Conservation (phyloP, 305 asterid species). For the Fraxinus sp. region DNA sequence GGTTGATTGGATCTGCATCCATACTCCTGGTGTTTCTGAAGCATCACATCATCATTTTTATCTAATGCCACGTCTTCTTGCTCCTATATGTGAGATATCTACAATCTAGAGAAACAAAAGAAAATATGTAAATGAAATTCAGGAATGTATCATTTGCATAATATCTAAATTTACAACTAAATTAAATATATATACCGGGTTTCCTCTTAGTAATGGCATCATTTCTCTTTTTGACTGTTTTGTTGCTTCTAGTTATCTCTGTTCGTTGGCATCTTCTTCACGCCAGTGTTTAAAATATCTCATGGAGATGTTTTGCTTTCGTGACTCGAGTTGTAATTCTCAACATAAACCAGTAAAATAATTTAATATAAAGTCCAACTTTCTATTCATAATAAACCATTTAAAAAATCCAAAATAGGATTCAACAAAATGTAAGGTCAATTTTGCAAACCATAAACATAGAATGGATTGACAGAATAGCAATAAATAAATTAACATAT, state of each 20-base stretch:
- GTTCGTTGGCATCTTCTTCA: background rate
- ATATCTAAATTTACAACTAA: background rate
- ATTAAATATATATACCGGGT: too few species aligned
- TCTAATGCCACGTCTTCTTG: background rate
- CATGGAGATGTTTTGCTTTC: background rate
- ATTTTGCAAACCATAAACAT: background rate
- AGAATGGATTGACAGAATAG: background rate
- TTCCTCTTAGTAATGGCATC: too few species aligned
- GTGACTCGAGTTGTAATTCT: background rate
- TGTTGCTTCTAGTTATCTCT: background rate
- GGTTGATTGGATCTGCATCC: constrained; percentile 13
- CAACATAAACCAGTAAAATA: background rate
- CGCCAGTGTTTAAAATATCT: background rate
- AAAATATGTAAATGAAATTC: background rate
- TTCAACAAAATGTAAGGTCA: background rate
- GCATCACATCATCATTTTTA: background rate
- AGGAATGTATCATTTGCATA: background rate
- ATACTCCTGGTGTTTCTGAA: background rate
- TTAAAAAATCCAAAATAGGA: background rate
- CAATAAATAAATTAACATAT: background rate
- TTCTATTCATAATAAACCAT: background rate
- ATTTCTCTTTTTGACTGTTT: background rate
- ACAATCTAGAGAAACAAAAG: background rate
- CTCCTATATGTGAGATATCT: background rate
- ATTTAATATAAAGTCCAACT: background rate